phyloP scores from a whole-genome alignment of 1,139 yeast species.

The Magnusiomyces magnusii region DNA sequence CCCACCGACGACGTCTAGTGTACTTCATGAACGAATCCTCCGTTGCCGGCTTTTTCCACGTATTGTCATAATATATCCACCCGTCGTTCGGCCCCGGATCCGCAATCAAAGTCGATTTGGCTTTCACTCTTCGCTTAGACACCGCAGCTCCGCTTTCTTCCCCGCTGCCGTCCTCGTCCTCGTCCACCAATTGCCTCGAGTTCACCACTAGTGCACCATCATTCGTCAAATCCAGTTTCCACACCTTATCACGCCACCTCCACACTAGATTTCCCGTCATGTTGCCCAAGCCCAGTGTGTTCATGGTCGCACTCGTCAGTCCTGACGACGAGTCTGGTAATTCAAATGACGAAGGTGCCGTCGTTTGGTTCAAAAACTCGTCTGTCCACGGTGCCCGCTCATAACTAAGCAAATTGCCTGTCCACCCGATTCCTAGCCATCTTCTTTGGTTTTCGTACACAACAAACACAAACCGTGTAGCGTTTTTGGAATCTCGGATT shows the following conservation, averaged over 20 bases:
- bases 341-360: constrained; percentile 66
- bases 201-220: constrained; percentile 48
- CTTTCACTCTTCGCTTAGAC: constrained; percentile 29
- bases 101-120: constrained; percentile 60
- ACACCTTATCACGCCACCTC: constrained; percentile 91
- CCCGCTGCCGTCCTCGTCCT: neutral
- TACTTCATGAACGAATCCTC: constrained; percentile 86
- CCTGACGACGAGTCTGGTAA: constrained; percentile 57
- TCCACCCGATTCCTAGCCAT: constrained; percentile 99
- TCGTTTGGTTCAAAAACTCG: constrained; percentile 81
- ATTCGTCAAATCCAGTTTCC: constrained; percentile 85
- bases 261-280: constrained; percentile 48
- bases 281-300: constrained; percentile 23
- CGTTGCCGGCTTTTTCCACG: constrained; percentile 87
- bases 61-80: constrained; percentile 78
- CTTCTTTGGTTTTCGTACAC: constrained; percentile 94
- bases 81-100: constrained; percentile 80
- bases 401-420: constrained; percentile 78
- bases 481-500: constrained; percentile 38
- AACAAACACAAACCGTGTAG: constrained; percentile 84
- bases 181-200: neutral
- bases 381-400: constrained; percentile 98
- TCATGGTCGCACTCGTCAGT: neutral
- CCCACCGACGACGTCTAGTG: constrained; percentile 93
- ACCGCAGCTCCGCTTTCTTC: neutral